Conservation (phyloP, 768 basidiomycete genomes). For the Postia placenta region DNA sequence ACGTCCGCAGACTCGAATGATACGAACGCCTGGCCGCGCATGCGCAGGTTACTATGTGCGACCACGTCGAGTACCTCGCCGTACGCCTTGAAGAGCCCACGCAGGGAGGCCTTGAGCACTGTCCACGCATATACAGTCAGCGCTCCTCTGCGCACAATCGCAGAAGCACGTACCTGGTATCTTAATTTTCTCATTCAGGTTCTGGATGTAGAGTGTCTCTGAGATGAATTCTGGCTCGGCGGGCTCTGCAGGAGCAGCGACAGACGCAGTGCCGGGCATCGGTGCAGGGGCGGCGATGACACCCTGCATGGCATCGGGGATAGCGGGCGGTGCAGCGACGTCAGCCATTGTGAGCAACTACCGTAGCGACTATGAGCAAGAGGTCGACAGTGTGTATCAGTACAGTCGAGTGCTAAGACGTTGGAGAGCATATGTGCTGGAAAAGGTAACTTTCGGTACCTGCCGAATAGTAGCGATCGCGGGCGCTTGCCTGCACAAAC, state of each 20-base stretch:
- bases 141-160: too few relatives aligned
- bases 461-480: background rate
- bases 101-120: conserved; percentile 88
- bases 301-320: conserved; percentile 23
- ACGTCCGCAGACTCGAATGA: conserved; percentile 80
- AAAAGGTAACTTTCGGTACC: background rate
- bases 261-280: conserved; percentile 9
- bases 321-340: conserved; percentile 26
- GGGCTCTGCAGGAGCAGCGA: conserved; percentile 10
- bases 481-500: background rate
- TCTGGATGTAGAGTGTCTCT: conserved; percentile 94
- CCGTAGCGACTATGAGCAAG: background rate
- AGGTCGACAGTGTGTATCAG: background rate
- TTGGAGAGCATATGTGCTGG: background rate
- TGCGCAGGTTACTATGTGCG: conserved; percentile 89
- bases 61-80: conserved; percentile 94
- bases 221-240: conserved; percentile 45
- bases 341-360: conserved; percentile 26
- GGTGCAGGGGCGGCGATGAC: conserved; percentile 20
- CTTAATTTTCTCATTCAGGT: conserved; percentile 92
- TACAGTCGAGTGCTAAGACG: background rate
- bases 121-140: background rate
- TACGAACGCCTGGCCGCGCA: conserved; percentile 98
- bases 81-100: conserved; percentile 88
- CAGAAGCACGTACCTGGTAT: conserved; percentile 54